Evolutionary conservation across 805 yeast genomes (phyloP).

Genomic region (Lipomyces mesembrius): DNA sequence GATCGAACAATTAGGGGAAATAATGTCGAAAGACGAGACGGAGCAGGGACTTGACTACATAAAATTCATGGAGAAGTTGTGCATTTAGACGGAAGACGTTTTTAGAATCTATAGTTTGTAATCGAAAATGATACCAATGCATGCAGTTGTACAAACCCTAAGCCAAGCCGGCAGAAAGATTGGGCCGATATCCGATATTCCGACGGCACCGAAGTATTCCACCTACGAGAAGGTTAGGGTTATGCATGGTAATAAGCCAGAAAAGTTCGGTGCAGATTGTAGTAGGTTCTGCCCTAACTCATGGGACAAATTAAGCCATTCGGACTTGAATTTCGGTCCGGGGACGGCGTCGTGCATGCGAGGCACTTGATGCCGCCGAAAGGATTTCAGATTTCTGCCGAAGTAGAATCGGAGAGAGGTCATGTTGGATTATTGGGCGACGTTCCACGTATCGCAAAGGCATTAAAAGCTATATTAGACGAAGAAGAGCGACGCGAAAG

Average conservation of each 20-base stretch:
- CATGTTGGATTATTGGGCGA: slow-evolving; percentile 84
- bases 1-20: slow-evolving; percentile 42
- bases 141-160: not conserved
- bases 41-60: slow-evolving; percentile 44
- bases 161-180: not conserved
- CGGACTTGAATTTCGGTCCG: slow-evolving; percentile 87
- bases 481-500: slow-evolving; percentile 40
- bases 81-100: too few species aligned
- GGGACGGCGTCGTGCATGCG: slow-evolving; percentile 91
- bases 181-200: not conserved
- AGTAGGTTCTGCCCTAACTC: too few species aligned
- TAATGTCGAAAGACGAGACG: slow-evolving; percentile 42
- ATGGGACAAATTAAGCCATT: too few species aligned
- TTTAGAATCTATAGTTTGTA: not conserved
- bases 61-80: slow-evolving; percentile 40
- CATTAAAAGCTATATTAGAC: slow-evolving; percentile 63
- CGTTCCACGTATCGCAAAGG: slow-evolving; percentile 69
- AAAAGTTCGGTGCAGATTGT: too few species aligned
- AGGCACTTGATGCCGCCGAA: slow-evolving; percentile 81
- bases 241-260: too few species aligned
- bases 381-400: slow-evolving; percentile 74
- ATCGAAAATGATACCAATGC: too few species aligned
- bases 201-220: too few species aligned
- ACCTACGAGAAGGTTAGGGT: too few species aligned
- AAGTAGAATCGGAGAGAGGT: slow-evolving; percentile 66